phyloP scores from a whole-genome alignment of 1,284 basidiomycete genomes.

The Microbotryum silenes-acaulis region DNA sequence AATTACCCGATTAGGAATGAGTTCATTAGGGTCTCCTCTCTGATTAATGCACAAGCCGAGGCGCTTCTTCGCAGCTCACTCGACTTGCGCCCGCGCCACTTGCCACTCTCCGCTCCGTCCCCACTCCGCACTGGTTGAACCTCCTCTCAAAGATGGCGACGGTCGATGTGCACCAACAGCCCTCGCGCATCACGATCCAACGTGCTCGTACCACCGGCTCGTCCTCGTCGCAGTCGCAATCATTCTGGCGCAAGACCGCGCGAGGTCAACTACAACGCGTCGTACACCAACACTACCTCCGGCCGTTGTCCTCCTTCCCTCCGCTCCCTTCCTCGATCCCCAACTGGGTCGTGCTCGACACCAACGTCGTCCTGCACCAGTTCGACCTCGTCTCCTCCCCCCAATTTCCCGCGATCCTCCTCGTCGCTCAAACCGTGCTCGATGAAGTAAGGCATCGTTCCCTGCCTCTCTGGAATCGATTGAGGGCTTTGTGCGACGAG shows the following conservation, averaged over 20 bases:
- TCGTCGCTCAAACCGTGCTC: constrained; percentile 88
- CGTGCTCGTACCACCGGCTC: constrained; percentile 12
- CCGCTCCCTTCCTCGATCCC: constrained; percentile 55
- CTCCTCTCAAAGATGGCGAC: background rate
- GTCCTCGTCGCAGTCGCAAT: constrained; percentile 2
- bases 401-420: constrained; percentile 51
- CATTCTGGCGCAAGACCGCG: constrained; percentile 61
- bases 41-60: no score
- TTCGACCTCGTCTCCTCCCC: constrained; percentile 83
- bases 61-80: no score
- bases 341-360: constrained; percentile 86
- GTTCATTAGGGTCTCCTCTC: no score
- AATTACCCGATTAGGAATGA: no score
- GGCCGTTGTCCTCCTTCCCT: constrained; percentile 89
- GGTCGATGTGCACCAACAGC: background rate
- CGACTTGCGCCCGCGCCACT: no score
- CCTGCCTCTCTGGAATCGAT: constrained; percentile 82
- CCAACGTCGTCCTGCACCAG: constrained; percentile 88
- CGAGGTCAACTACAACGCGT: constrained; percentile 93
- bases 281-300: constrained; percentile 86
- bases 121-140: no score
- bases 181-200: constrained; percentile 18
- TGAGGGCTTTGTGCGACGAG: constrained; percentile 72
- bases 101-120: no score
- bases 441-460: constrained; percentile 95